Percentiles rank a stretch among this genome's conserved stretches.
phyloP scores from a whole-genome alignment of 139 green algal species.

The Coelastrella sp. region DNA sequence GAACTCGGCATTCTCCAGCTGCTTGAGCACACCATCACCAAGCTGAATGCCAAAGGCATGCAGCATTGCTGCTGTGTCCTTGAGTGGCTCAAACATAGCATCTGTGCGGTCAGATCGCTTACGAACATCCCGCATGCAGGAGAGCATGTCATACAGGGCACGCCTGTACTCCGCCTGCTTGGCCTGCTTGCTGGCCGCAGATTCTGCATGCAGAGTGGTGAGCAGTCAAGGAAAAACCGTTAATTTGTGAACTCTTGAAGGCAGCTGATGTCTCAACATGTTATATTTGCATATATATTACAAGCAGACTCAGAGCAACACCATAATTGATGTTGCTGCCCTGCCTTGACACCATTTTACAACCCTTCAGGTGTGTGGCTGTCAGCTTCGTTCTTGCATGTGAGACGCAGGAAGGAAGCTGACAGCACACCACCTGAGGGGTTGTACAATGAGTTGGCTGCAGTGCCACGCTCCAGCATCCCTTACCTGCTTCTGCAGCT shows the following conservation, averaged over 20 bases:
- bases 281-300: neutral
- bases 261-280: neutral
- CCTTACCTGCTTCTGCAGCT: neutral
- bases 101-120: constrained; percentile 84
- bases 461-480: neutral
- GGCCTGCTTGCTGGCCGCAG: constrained; percentile 39
- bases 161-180: constrained; percentile 60
- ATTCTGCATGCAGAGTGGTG: neutral
- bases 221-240: neutral
- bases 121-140: constrained; percentile 88
- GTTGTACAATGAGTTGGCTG: too few species aligned
- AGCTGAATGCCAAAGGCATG: constrained; percentile 76
- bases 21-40: constrained; percentile 63
- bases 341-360: neutral
- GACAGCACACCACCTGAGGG: too few species aligned
- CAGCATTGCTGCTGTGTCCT: constrained; percentile 80
- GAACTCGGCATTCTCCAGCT: constrained; percentile 76
- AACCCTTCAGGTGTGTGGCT: too few species aligned
- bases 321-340: neutral
- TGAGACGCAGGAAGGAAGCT: too few species aligned
- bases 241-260: neutral
- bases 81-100: constrained; percentile 89
- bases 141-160: constrained; percentile 85
- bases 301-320: neutral
- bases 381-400: too few species aligned